A percentile compares a stretch with the other conserved stretches of the same genome.
Evolutionary conservation across 1,139 yeast genomes (phyloP).

Genomic region (Kodamaea ohmeri): DNA sequence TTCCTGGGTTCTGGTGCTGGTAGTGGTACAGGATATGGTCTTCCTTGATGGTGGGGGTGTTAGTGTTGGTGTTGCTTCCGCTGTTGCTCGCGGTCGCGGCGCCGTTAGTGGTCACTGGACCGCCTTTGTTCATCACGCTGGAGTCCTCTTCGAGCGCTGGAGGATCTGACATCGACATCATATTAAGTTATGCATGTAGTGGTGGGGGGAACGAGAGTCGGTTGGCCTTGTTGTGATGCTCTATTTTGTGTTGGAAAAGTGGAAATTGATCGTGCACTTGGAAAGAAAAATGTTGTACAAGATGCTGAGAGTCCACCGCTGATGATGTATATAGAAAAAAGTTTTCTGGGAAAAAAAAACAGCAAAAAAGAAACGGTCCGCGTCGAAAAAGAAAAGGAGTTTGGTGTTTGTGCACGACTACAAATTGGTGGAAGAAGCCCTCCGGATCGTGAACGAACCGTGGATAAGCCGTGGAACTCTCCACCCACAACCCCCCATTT

Average conservation of each 20-base stretch:
- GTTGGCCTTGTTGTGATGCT: neutral
- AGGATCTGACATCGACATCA: conserved; percentile 14
- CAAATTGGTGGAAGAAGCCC: no score
- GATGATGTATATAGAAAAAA: conserved; percentile 6
- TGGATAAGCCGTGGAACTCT: neutral
- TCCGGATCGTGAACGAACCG: no score
- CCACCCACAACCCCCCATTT: no score
- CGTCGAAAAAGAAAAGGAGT: conserved; percentile 5
- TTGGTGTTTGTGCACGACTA: neutral
- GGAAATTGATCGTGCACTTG: conserved; percentile 8
- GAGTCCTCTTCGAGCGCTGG: conserved; percentile 13
- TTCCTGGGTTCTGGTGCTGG: conserved; percentile 14
- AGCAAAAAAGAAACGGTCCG: conserved; percentile 6
- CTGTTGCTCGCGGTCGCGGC: conserved; percentile 14
- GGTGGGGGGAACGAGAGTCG: conserved; percentile 2
- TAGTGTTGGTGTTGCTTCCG: conserved; percentile 18
- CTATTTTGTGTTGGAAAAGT: conserved; percentile 10
- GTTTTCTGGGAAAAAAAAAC: conserved; percentile 4
- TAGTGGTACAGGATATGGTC: conserved; percentile 22
- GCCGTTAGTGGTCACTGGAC: conserved; percentile 1
- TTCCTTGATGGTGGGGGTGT: conserved; percentile 20
- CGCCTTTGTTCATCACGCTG: conserved; percentile 8
- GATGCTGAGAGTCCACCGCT: conserved; percentile 8
- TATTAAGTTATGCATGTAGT: conserved; percentile 8
- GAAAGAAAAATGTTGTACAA: conserved; percentile 11